Evolutionary conservation across 75 land plant species (phyloP), one percentile per base, ranked within the genome.

Genomic region (Cunninghamia lanceolata): DNA sequence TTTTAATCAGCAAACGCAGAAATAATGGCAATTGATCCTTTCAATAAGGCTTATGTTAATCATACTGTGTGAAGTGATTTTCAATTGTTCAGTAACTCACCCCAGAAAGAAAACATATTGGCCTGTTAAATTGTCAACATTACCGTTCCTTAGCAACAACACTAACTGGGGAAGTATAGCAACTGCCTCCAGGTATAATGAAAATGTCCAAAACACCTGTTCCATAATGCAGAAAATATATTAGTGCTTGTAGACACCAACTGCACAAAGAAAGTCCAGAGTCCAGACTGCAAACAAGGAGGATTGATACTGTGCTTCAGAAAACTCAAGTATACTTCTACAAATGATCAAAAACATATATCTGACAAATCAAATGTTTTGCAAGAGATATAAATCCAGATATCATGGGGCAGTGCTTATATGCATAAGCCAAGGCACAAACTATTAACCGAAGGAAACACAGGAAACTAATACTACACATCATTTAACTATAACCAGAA

Each of bases 51-150:
- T 50, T 50, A 50, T 50, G 52, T 9, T 9, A 50, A 50, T 50
- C 52, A 50, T 50, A 50, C 0, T 4, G 52, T 50, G 9, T 11
- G 10, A 50, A 50, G 0, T 9, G 52, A 50, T 50, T 50, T n/a
- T n/a, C n/a, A n/a, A n/a, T n/a, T n/a, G n/a, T 50, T 50, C 52
- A 5, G 52, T 11, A 50, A 50, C 52, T 50, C 52, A 96, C 99
- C 99, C 99, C 84, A 96, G 94, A 73, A 96, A 93, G 90, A 94
- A 94, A 17, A 96, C 95, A 89, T 96, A 96, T 89, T 95, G 91
- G 73, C 94, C 97, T 17, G 99, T 96, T 56, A 96, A 87, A 83
- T 96, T 96, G 92, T 96, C 99, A 21, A 96, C 94, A 89, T 96
- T 96, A 86, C 94, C 92, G 79, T 92, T 92, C 82, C 97, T 90